Evolutionary conservation across 163 green algal species (phyloP).

Genomic region (Trebouxia gelatinosa): DNA sequence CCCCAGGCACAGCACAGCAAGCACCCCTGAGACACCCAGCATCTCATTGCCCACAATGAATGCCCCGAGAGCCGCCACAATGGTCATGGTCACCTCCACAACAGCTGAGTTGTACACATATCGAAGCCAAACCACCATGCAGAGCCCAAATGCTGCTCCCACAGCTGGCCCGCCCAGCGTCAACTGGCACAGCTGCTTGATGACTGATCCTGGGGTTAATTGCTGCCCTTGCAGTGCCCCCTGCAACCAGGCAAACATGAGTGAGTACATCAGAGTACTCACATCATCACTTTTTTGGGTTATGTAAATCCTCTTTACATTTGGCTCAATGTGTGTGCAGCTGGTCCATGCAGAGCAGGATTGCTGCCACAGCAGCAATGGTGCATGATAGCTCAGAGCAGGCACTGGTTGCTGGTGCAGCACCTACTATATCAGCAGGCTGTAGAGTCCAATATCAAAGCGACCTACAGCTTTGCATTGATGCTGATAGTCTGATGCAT

Average conservation of each 20-base stretch:
- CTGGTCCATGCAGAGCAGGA: neutral
- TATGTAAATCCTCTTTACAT: too few relatives aligned
- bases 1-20: conserved; percentile 65
- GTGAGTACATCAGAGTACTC: neutral
- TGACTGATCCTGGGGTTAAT: neutral
- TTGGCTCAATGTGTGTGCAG: too few relatives aligned
- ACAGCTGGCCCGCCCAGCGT: conserved; percentile 53
- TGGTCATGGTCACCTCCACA: conserved; percentile 62
- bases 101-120: conserved; percentile 58
- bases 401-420: too few relatives aligned
- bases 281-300: too few relatives aligned
- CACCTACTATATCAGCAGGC: too few relatives aligned
- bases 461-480: too few relatives aligned
- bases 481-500: too few relatives aligned
- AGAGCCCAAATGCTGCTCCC: conserved; percentile 60
- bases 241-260: neutral
- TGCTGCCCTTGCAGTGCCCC: neutral
- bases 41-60: conserved; percentile 68
- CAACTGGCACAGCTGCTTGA: conserved; percentile 41
- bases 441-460: too few relatives aligned
- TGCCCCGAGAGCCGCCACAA: conserved; percentile 58
- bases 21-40: conserved; percentile 59
- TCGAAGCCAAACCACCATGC: conserved; percentile 53
- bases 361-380: neutral
- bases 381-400: too few relatives aligned